Conservation (phyloP, 768 basidiomycete species). For the Cytidiella melzeri region DNA sequence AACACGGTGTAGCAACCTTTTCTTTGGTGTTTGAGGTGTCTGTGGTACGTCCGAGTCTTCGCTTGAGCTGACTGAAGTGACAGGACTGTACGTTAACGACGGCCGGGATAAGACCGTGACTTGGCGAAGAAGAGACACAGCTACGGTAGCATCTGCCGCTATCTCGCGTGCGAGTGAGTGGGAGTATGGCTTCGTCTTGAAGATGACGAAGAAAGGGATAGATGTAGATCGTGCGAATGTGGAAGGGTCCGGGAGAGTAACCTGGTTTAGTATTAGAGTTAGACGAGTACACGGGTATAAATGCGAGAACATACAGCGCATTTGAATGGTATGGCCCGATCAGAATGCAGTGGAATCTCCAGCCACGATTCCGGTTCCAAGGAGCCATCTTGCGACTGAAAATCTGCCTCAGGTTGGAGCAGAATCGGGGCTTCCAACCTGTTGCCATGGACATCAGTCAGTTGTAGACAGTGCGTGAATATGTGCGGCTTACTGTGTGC, state of each 20-base stretch:
- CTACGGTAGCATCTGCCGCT: constrained; percentile 63
- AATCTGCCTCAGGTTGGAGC: constrained; percentile 53
- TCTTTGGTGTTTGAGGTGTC: constrained; percentile 10
- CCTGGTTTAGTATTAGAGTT: constrained; percentile 29
- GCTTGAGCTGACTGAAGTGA: constrained; percentile 25
- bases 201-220: constrained; percentile 71
- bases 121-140: constrained; percentile 59
- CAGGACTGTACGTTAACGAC: constrained; percentile 32
- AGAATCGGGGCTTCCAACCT: constrained; percentile 65
- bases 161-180: constrained; percentile 54
- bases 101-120: constrained; percentile 44
- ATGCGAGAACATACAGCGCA: constrained; percentile 49
- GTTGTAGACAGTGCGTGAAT: constrained; percentile 1
- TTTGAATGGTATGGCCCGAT: constrained; percentile 53
- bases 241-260: constrained; percentile 57
- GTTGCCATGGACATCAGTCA: background rate
- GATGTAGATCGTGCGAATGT: constrained; percentile 55
- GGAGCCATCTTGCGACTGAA: constrained; percentile 48
- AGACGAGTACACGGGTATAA: background rate
- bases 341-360: constrained; percentile 59
- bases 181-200: constrained; percentile 57
- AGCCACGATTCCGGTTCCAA: constrained; percentile 51
- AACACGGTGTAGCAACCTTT: constrained; percentile 28
- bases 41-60: constrained; percentile 34
- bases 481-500: constrained; percentile 38